Evolutionary conservation across 202 grass and related monocot species (phyloP).

Genomic region (Brachypodium distachyon): DNA sequence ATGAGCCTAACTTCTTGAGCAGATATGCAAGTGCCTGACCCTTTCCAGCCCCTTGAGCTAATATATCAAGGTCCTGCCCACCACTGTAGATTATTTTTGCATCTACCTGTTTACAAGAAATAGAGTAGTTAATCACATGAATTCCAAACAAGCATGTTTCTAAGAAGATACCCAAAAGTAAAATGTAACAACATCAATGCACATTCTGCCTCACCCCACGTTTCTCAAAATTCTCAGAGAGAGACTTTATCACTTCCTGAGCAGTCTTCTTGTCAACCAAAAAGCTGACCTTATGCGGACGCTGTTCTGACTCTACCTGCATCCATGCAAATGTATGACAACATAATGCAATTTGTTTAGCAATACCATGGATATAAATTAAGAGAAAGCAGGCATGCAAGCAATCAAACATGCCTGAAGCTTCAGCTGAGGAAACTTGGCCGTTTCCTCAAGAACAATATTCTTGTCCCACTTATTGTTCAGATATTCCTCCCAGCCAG

Average conservation of each 20-base stretch:
- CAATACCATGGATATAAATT: neutral
- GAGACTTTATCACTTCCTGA: constrained; percentile 62
- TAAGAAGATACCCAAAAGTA: neutral
- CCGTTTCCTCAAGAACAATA: constrained; percentile 65
- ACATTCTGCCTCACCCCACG: constrained; percentile 44
- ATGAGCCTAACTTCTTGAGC: constrained; percentile 71
- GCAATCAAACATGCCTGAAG: constrained; percentile 46
- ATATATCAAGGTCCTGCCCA: constrained; percentile 76
- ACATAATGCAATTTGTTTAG: neutral
- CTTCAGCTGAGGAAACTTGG: constrained; percentile 60
- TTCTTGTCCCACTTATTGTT: constrained; percentile 89
- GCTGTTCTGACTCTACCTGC: constrained; percentile 74
- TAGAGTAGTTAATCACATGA: constrained; percentile 4
- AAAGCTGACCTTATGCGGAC: constrained; percentile 89
- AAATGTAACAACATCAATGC: constrained; percentile 1
- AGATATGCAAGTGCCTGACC: constrained; percentile 94
- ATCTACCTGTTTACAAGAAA: constrained; percentile 58
- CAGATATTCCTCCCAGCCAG: constrained; percentile 73
- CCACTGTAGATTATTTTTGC: constrained; percentile 96
- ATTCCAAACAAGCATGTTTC: neutral
- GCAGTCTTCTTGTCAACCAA: constrained; percentile 66
- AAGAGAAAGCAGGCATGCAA: constrained; percentile 8
- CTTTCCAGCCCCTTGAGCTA: constrained; percentile 86
- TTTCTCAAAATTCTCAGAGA: constrained; percentile 53
- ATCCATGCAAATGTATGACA: constrained; percentile 22